Evolutionary conservation across 208 protist species (phyloP).

Genomic region (Leishmania guyanensis): DNA sequence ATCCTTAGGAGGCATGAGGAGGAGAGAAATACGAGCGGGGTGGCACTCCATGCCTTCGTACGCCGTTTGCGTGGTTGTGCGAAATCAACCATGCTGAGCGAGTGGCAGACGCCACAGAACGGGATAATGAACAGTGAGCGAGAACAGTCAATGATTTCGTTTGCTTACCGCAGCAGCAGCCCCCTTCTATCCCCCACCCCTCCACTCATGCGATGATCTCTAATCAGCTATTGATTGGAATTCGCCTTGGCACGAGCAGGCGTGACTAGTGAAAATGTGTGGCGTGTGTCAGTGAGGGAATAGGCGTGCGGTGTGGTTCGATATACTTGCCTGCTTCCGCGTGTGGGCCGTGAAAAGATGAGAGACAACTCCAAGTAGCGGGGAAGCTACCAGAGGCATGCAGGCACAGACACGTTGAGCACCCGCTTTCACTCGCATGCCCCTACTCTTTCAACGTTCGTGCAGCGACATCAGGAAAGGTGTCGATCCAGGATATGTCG

Average conservation of each 20-base stretch:
- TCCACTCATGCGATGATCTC: neutral
- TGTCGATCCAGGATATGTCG: constrained; percentile 85
- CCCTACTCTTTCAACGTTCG: constrained; percentile 49
- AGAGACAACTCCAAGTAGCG: neutral
- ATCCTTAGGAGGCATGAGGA: neutral
- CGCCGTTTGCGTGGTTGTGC: neutral
- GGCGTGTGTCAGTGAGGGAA: neutral
- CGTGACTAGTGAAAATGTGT: neutral
- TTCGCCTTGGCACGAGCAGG: neutral
- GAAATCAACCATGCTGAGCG: neutral
- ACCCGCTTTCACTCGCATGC: neutral
- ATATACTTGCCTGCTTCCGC: neutral
- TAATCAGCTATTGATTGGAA: neutral
- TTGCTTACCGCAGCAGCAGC: neutral
- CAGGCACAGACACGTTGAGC: neutral
- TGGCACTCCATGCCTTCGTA: neutral
- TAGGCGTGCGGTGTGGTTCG: neutral
- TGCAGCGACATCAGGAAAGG: constrained; percentile 59
- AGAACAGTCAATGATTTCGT: neutral
- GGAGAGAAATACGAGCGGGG: neutral
- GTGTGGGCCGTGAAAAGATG: neutral
- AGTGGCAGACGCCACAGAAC: neutral
- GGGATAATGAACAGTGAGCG: neutral
- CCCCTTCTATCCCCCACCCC: neutral
- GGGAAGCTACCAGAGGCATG: neutral